Evolutionary conservation across 352 stramenopile genomes (phyloP), one percentile per base, ranked within the genome.

Genomic region (Phytopythium mirpurense): DNA sequence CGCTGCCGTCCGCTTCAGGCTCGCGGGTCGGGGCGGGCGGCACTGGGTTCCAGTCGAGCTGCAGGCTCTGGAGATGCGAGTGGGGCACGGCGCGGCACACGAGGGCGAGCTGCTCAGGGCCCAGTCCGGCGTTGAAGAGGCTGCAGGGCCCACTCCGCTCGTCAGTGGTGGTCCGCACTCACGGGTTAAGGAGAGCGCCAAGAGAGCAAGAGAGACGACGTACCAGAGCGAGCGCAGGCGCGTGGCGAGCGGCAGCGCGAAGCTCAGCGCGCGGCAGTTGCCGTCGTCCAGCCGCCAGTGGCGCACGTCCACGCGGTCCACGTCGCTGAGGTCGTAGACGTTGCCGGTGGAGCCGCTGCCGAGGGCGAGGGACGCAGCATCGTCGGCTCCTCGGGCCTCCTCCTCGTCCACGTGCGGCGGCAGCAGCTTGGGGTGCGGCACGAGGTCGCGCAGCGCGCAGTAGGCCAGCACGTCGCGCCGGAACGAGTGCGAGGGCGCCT

Each of bases 281-380:
- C 64, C 72, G n/a, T 68, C 62, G 54, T 92, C 82, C 1, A 92
- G 56, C 44, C 72, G 66, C 82, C 82, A 89, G 57, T 90, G 74
- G 47, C 78, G 80, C 32, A 92, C 45, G 2, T 34, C 62, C 10
- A 90, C 50, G 5, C 66, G 62, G 42, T 89, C 79, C 12, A 82
- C 61, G 32, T 92, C 81, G 31, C 64, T 73, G 36, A 88, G 51
- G 31, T 92, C 76, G 43, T 85, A 88, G 14, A 76, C 60, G 34
- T 63, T 58, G 42, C 18, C 60, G 32, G 61, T 57, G 37, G 19
- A 49, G 49, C 21, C 48, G n/a, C 51, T 67, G n/a, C n/a, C n/a
- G n/a, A n/a, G n/a, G n/a, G n/a, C n/a, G n/a, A n/a, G n/a, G n/a
- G n/a, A n/a, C 2, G 42, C 37, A 6, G 61, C 54, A 3, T 63